Base-by-base conservation (phyloP, 2,329 filamentous ascomycete genomes). In the Paradendryphiella salina region DNA sequence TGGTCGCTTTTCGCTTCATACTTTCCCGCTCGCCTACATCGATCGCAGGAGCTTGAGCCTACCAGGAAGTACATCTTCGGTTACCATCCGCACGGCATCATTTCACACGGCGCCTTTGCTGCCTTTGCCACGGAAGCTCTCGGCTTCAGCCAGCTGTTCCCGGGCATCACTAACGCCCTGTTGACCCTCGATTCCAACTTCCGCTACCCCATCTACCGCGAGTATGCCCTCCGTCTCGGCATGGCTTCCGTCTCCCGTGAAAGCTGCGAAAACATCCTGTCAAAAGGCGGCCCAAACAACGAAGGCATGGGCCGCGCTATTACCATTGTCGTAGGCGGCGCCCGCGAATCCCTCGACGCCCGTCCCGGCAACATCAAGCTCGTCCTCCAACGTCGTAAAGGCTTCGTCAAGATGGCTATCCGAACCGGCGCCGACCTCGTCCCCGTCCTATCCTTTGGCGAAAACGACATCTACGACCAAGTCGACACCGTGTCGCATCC, bases 121-220 rank as follows among this genome's bases (percentile, higher is more conserved):
- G 89, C 92, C 4, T 97, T 97, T 67, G 89, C 82, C 3, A 97
- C 93, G 0, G 92, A 96, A 64, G 90, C 90, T 0, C 80, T 96
- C 0, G 90, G 90, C 0, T 97, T 96, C 72, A 81, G 84, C 0
- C 84, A 89, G 48, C 84, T 96, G 54, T 99, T 96, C 65, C 94
- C 94, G 0, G 93, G 91, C 52, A 96, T 99, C 72, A 96, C 89
- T 37, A 97, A 97, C 75, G 92, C 89, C 6, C 78, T 97, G 17
- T 79, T 97, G 28, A 99, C 94, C 0, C 83, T 99, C n/a, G 94
- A 97, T 66, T 87, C 87, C 44, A 99, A 97, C 76, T 97, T 99
- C 74, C 86, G 90, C 45, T 87, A 96, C 31, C 94, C 94, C 0
- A 82, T 97, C 37, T 96, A 97, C 74, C 85, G 94, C 52, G 93